These are phyloP conservation scores for Dacryopinax spathularia DNA, from an alignment of 768 basidiomycete species.

Conservation along the genomic window DNA sequence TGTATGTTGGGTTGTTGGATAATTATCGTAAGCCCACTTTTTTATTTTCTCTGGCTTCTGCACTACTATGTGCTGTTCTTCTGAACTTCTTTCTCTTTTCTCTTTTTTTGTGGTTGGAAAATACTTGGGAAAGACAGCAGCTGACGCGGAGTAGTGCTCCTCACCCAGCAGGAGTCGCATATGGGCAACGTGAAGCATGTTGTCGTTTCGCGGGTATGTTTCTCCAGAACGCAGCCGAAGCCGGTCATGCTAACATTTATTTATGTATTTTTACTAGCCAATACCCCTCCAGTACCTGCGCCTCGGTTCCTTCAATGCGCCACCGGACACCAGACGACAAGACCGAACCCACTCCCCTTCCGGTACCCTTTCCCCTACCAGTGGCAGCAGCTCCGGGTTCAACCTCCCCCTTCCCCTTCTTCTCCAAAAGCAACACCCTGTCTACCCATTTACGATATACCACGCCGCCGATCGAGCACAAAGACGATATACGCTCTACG, in stretches of 20 bases:
- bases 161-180: not conserved
- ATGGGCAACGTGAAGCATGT: conserved; percentile 5
- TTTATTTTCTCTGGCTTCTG: too few species aligned
- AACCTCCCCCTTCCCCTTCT: not conserved
- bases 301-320: conserved; percentile 46
- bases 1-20: conserved; percentile 54
- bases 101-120: too few species aligned
- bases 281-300: conserved; percentile 67
- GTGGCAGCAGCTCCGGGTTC: not conserved
- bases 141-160: not conserved
- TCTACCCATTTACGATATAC: conserved; percentile 68
- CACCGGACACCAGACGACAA: conserved; percentile 43
- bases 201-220: conserved; percentile 52
- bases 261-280: conserved; percentile 35
- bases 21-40: conserved; percentile 56
- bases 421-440: conserved; percentile 17
- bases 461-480: conserved; percentile 43
- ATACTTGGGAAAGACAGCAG: not conserved
- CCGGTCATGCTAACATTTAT: conserved; percentile 9
- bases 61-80: too few species aligned
- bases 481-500: conserved; percentile 61
- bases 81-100: too few species aligned
- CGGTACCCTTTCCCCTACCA: too few species aligned
- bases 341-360: too few species aligned
- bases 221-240: not conserved